Evolutionary conservation across 139 green algal genomes (phyloP).

Genomic region (Tetradesmus lagerheimii): DNA sequence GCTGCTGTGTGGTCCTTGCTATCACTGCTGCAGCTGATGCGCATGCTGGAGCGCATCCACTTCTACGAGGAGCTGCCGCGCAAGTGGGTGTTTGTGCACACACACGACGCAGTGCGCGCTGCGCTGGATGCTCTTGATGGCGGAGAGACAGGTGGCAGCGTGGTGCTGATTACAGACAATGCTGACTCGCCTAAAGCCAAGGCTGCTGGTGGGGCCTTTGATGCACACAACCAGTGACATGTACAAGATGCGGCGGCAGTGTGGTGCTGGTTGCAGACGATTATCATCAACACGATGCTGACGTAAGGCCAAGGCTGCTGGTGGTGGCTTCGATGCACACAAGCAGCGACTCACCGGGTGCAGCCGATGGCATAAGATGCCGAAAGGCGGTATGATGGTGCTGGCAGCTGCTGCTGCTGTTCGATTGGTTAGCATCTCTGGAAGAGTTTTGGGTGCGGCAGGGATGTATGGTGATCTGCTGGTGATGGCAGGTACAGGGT

Average conservation of each 20-base stretch:
- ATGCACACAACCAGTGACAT: background rate
- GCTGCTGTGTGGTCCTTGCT: background rate
- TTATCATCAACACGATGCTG: too few relatives aligned
- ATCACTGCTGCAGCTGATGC: constrained; percentile 8
- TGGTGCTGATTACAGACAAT: background rate
- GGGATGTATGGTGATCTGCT: too few relatives aligned
- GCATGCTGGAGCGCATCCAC: constrained; percentile 34
- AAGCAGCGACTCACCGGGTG: too few relatives aligned
- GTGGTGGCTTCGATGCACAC: too few relatives aligned
- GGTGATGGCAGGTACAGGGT: too few relatives aligned
- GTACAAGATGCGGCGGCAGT: background rate
- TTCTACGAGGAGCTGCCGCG: constrained; percentile 20
- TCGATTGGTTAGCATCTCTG: too few relatives aligned
- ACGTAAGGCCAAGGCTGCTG: too few relatives aligned
- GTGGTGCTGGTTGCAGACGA: background rate
- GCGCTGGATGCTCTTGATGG: background rate
- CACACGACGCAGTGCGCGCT: constrained; percentile 27
- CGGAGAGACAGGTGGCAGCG: background rate
- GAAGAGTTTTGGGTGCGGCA: too few relatives aligned
- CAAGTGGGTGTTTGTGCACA: constrained; percentile 44
- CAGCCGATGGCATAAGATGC: too few relatives aligned
- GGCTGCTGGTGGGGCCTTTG: background rate
- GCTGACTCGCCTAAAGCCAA: background rate
- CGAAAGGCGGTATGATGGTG: too few relatives aligned
- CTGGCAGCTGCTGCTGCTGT: too few relatives aligned